Evolutionary conservation across 2,329 filamentous ascomycete genomes (phyloP).

Genomic region (Colletotrichum cordylinicola): DNA sequence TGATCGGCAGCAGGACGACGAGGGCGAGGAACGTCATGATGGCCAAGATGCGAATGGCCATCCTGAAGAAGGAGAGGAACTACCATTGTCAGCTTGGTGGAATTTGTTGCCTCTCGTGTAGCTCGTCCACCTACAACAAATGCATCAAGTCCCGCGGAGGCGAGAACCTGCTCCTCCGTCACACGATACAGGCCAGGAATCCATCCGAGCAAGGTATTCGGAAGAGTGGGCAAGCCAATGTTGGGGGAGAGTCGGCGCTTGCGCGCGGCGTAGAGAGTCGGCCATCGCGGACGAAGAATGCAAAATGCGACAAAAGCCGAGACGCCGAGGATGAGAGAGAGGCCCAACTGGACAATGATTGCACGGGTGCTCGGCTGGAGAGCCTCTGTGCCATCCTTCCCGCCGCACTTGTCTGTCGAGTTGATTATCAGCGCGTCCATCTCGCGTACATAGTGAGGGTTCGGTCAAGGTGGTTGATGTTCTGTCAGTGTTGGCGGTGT

Average conservation of each 20-base stretch:
- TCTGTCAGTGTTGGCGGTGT: background rate
- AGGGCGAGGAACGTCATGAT: slow-evolving; percentile 83
- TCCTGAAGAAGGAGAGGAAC: slow-evolving; percentile 95
- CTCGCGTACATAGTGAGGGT: background rate
- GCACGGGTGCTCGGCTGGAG: slow-evolving; percentile 27
- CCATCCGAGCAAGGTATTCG: slow-evolving; percentile 90
- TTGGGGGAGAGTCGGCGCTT: slow-evolving; percentile 72
- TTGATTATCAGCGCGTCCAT: slow-evolving; percentile 15
- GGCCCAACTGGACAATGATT: slow-evolving; percentile 69
- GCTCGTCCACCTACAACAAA: slow-evolving; percentile 71
- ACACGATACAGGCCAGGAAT: slow-evolving; percentile 85
- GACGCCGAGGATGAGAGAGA: slow-evolving; percentile 74
- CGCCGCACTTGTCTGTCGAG: slow-evolving; percentile 25
- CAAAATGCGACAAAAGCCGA: slow-evolving; percentile 80
- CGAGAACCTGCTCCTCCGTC: slow-evolving; percentile 86
- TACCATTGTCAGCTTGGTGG: slow-evolving; percentile 17
- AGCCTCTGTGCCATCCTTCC: slow-evolving; percentile 24
- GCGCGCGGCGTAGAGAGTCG: slow-evolving; percentile 85
- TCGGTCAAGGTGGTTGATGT: background rate
- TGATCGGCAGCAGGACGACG: slow-evolving; percentile 84
- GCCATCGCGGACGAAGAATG: slow-evolving; percentile 88
- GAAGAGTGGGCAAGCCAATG: slow-evolving; percentile 75
- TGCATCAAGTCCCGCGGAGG: slow-evolving; percentile 90
- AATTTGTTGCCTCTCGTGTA: accelerated
- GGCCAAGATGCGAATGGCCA: slow-evolving; percentile 84